Conservation (phyloP, 768 basidiomycete genomes). For the Leucosporidium yakuticum region DNA sequence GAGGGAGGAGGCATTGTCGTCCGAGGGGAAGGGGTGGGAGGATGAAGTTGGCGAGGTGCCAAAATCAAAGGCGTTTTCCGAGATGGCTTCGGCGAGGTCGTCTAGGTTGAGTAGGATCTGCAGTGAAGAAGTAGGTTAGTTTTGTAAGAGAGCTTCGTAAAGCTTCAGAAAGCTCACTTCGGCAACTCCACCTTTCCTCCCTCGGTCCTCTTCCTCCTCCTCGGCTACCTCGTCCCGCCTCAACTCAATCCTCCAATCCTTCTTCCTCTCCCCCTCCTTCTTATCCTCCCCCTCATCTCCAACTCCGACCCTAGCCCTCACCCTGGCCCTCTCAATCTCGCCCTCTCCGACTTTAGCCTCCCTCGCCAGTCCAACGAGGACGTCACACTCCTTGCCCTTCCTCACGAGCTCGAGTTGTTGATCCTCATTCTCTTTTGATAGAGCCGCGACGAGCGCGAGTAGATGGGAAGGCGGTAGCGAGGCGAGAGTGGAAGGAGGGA, state of each 20-base stretch:
- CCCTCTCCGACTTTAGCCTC: not conserved
- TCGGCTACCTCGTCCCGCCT: not conserved
- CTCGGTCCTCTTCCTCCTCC: not conserved
- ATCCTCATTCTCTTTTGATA: not conserved
- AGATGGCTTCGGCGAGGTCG: slow-evolving; percentile 30
- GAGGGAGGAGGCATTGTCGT: not conserved
- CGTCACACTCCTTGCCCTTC: not conserved
- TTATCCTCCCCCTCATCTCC: not conserved
- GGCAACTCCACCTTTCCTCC: not conserved
- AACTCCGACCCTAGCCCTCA: not conserved
- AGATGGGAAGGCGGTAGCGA: not conserved
- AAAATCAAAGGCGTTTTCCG: slow-evolving; percentile 31
- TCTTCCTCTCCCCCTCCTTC: too few relatives aligned
- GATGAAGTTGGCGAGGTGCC: not conserved
- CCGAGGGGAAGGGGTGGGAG: not conserved
- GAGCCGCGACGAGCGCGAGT: not conserved
- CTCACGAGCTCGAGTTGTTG: not conserved
- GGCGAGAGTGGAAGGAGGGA: not conserved
- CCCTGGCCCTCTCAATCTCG: not conserved
- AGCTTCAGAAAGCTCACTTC: too few relatives aligned
- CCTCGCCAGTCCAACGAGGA: not conserved
- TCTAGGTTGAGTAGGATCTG: slow-evolving; percentile 29
- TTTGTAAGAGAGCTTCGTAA: too few relatives aligned
- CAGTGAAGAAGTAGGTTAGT: too few relatives aligned
- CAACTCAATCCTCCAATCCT: slow-evolving; percentile 2